Conservation (phyloP, 2,329 filamentous ascomycete genomes). For the Zelopaecilomyces penicillatus region DNA sequence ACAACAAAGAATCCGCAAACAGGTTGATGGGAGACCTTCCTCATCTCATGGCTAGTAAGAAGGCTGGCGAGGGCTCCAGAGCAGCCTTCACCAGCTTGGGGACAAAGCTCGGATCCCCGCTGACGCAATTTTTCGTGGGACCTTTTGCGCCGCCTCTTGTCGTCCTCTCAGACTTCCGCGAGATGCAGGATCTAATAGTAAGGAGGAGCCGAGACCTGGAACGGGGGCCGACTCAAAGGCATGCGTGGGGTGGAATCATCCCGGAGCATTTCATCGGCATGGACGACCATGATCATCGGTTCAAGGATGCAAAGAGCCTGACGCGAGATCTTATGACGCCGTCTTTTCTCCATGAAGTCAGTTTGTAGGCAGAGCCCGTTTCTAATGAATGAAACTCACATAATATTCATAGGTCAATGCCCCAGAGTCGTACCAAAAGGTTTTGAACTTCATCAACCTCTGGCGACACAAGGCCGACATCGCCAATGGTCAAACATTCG, state of each 20-base stretch:
- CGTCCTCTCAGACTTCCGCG: slow-evolving; percentile 3
- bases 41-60: slow-evolving; percentile 3
- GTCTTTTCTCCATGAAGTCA: too few relatives aligned
- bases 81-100: too few relatives aligned
- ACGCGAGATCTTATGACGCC: too few relatives aligned
- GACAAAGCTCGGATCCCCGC: background rate
- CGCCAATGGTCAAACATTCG: too few relatives aligned
- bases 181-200: slow-evolving; percentile 5
- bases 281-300: too few relatives aligned
- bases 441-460: too few relatives aligned
- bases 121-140: slow-evolving; percentile 3
- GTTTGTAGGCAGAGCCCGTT: too few relatives aligned
- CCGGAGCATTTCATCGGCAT: slow-evolving; percentile 5
- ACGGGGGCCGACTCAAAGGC: slow-evolving; percentile 1
- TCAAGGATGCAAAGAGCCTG: too few relatives aligned
- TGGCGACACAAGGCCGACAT: too few relatives aligned
- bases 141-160: slow-evolving; percentile 2
- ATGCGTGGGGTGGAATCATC: slow-evolving; percentile 1
- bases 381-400: too few relatives aligned
- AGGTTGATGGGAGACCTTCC: slow-evolving; percentile 4
- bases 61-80: background rate
- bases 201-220: slow-evolving; percentile 3
- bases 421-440: too few relatives aligned
- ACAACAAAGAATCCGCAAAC: slow-evolving; percentile 4
- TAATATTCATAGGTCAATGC: too few relatives aligned